Conservation (phyloP, 257 asterid species). For the Nicotiana benthamiana region DNA sequence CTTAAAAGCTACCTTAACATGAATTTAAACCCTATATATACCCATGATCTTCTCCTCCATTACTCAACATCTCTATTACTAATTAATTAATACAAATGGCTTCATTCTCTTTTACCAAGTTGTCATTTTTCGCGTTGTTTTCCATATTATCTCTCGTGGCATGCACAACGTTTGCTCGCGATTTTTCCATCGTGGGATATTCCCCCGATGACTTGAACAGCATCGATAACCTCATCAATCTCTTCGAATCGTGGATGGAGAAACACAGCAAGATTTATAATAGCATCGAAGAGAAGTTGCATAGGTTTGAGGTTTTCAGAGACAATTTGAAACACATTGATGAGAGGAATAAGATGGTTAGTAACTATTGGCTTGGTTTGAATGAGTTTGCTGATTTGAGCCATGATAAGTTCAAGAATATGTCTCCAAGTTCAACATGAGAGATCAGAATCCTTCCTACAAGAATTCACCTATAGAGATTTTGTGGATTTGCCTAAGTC, state of each 20-base stretch:
- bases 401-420: slow-evolving; percentile 55
- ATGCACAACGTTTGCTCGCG: slow-evolving; percentile 17
- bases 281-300: slow-evolving; percentile 50
- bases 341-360: slow-evolving; percentile 42
- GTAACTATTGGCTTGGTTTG: slow-evolving; percentile 58
- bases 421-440: slow-evolving; percentile 31
- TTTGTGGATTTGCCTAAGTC: slow-evolving; percentile 39
- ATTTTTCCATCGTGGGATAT: slow-evolving; percentile 58
- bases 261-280: slow-evolving; percentile 42
- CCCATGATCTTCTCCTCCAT: background rate
- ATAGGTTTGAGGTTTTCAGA: slow-evolving; percentile 55
- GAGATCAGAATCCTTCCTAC: slow-evolving; percentile 17
- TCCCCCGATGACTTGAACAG: slow-evolving; percentile 38
- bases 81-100: slow-evolving; percentile 28
- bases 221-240: slow-evolving; percentile 52
- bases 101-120: slow-evolving; percentile 17
- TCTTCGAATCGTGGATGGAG: slow-evolving; percentile 53
- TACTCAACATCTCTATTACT: slow-evolving; percentile 17
- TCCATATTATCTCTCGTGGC: slow-evolving; percentile 17
- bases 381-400: slow-evolving; percentile 61
- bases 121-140: slow-evolving; percentile 23
- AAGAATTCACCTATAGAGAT: slow-evolving; percentile 33
- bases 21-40: slow-evolving; percentile 16
- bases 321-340: slow-evolving; percentile 53
- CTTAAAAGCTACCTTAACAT: slow-evolving; percentile 19